A percentile compares a stretch with the other conserved stretches of the same genome.
Evolutionary conservation across 139 green algal species (phyloP).

Genomic region (Closterium sp.): DNA sequence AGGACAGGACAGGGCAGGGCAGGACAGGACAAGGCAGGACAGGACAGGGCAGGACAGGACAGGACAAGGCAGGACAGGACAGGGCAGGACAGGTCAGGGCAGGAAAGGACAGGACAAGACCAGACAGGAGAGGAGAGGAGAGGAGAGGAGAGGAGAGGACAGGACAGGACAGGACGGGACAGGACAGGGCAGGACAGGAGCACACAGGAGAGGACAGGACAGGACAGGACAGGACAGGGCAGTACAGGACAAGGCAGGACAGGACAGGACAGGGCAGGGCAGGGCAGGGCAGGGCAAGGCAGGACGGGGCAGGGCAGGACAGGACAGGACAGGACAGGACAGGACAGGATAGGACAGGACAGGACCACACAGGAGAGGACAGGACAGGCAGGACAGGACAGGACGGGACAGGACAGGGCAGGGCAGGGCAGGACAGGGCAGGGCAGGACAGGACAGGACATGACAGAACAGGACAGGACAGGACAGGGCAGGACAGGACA

Average conservation of each 20-base stretch:
- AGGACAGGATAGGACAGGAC: not conserved
- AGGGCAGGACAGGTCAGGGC: too few relatives aligned
- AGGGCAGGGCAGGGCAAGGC: not conserved
- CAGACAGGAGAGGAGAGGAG: too few relatives aligned
- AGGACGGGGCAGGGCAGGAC: not conserved
- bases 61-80: too few relatives aligned
- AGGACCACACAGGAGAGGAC: not conserved
- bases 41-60: too few relatives aligned
- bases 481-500: slow-evolving; percentile 19
- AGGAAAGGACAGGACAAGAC: too few relatives aligned
- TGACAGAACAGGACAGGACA: not conserved
- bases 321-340: not conserved
- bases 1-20: too few relatives aligned
- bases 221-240: slow-evolving; percentile 1
- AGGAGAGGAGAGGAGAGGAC: too few relatives aligned
- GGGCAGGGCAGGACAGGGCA: slow-evolving; percentile 4
- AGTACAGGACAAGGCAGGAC: slow-evolving; percentile 6
- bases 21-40: too few relatives aligned
- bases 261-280: not conserved
- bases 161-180: not conserved
- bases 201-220: not conserved
- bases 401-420: slow-evolving; percentile 2
- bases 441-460: slow-evolving; percentile 7
- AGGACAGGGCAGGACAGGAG: not conserved
- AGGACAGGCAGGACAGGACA: not conserved